Base-by-base conservation (phyloP, 257 asterid species). In the Fraxinus anomala region DNA sequence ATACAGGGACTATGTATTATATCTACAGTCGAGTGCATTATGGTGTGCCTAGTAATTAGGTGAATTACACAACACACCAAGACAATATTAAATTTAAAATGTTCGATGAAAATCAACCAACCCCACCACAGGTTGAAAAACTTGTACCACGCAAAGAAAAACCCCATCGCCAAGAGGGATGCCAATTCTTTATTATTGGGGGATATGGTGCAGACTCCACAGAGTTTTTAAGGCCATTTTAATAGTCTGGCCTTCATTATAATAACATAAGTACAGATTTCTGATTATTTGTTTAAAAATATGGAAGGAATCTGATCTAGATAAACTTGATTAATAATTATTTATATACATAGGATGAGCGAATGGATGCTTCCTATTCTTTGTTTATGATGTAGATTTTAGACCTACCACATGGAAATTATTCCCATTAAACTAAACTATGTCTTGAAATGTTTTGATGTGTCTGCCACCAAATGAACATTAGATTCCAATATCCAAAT, bases 271-370 rank as follows among this genome's bases (percentile, higher is more conserved):
- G 16, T 0, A 63, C 69, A 63, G 69, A 24, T 10, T 40, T 40
- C 47, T 40, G 47, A 40, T 10, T 40, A 40, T 63, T 63, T 63
- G 69, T 24, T 63, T 63, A n/a, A 42, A 72, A 34, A 42, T 23
- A 34, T 23, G 33, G 11, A 3, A 72, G 75, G 75, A 72, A 72
- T 72, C 75, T 39, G 75, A 72, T 72, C 61, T 40, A 44, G 54
- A 72, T 24, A 72, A 42, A 72, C 34, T 72, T 37, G 61, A 26
- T 23, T 23, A 5, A n/a, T 54, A 19, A n/a, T 47, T 47, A 40
- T 40, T 16, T 47, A 13, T 47, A 14, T 54, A 24, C 31, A 23
- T 63, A 63, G 31, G 69, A 63, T 56, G 34, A 24, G 34, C 34
- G 69, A 63, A 63, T 63, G 69, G 69, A 63, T 30, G 28, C 66